These are phyloP conservation scores for Elasticomyces elasticus DNA, from an alignment of 495 filamentous ascomycete genomes.

Conservation along the genomic window DNA sequence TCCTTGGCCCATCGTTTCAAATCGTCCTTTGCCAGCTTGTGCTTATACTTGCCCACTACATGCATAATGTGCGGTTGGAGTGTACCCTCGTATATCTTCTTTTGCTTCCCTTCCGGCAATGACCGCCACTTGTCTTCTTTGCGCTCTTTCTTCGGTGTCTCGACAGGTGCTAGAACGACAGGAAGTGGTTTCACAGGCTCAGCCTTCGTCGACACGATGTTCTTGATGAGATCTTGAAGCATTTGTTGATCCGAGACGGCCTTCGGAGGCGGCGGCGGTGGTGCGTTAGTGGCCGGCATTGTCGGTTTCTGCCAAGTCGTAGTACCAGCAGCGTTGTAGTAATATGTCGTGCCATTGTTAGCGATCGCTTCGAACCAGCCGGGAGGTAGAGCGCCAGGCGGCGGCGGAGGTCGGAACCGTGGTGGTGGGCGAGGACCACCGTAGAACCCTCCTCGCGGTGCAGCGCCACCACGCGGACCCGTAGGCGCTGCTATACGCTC, in stretches of 20 bases:
- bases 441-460: slow-evolving; percentile 51
- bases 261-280: slow-evolving; percentile 50
- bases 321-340: slow-evolving; percentile 62
- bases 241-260: slow-evolving; percentile 55
- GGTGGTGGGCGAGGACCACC: slow-evolving; percentile 48
- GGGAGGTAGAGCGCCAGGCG: slow-evolving; percentile 52
- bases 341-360: slow-evolving; percentile 61
- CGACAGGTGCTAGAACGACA: slow-evolving; percentile 38
- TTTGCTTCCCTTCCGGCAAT: slow-evolving; percentile 72
- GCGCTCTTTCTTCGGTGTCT: slow-evolving; percentile 48
- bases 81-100: slow-evolving; percentile 86
- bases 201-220: slow-evolving; percentile 59
- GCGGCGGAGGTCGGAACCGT: slow-evolving; percentile 37
- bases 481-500: slow-evolving; percentile 50
- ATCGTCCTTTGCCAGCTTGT: slow-evolving; percentile 76
- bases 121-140: slow-evolving; percentile 77
- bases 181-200: slow-evolving; percentile 48
- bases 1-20: slow-evolving; percentile 82
- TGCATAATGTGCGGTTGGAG: slow-evolving; percentile 74
- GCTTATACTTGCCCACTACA: slow-evolving; percentile 73
- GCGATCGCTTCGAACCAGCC: slow-evolving; percentile 72
- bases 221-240: slow-evolving; percentile 77
- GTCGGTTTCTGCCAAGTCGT: slow-evolving; percentile 75
- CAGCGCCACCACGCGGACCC: slow-evolving; percentile 55
- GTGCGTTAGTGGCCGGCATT: slow-evolving; percentile 48